Evolutionary conservation across 176 grass and related monocot species (phyloP).

Genomic region (Ensete ventricosum): DNA sequence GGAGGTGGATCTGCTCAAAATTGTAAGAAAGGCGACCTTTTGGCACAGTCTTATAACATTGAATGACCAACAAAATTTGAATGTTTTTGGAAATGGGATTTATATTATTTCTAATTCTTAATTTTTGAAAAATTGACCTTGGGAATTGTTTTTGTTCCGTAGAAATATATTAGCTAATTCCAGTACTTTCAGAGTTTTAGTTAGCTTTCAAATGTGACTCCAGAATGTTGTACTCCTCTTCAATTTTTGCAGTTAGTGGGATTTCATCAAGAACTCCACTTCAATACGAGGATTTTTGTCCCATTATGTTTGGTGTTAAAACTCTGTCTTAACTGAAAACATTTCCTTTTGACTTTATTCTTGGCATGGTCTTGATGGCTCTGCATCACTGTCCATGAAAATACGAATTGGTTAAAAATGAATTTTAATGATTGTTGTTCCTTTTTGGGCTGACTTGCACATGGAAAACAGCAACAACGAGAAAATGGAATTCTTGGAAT

Average conservation of each 20-base stretch:
- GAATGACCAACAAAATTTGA: background rate
- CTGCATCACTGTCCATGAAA: too few species aligned
- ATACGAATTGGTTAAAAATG: too few species aligned
- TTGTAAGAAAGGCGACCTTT: background rate
- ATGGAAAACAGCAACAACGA: too few species aligned
- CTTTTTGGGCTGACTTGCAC: too few species aligned
- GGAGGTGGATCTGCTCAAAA: background rate
- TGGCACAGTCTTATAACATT: background rate
- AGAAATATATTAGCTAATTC: background rate
- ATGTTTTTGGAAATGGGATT: background rate
- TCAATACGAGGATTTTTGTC: background rate
- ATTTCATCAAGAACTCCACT: background rate
- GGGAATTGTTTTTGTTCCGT: background rate
- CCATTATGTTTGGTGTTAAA: too few species aligned
- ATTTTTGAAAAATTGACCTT: background rate
- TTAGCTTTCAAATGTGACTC: background rate
- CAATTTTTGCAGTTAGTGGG: background rate
- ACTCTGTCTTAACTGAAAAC: background rate
- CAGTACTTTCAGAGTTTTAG: background rate
- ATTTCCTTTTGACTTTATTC: background rate
- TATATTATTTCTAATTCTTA: background rate
- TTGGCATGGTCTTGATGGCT: too few species aligned
- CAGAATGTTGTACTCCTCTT: background rate
- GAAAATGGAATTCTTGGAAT: background rate
- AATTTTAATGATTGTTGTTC: background rate